Base-by-base conservation (phyloP, 768 basidiomycete species). In the Harrya chromipes region DNA sequence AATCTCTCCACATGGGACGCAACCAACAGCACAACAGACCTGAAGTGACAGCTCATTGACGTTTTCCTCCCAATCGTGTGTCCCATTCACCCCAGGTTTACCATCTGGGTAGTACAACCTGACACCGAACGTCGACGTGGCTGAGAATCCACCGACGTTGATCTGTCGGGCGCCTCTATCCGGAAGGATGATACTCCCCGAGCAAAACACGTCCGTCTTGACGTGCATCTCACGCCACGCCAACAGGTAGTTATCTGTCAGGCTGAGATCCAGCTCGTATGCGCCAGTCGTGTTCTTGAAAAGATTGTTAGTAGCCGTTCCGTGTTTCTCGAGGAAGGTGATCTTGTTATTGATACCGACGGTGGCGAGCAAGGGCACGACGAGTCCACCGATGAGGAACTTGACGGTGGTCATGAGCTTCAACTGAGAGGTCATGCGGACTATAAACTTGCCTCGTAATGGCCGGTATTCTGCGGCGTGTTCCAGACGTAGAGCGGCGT, bases 281-380 rank as follows among this genome's bases (percentile, higher is more conserved):
- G 86, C 87, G 10, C 87, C 88, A 16, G 89, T 88, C 4, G 83
- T 75, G 64, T 88, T 88, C 2, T 60, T 50, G 48, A 72, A 82
- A 6, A 6, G 4, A 27, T 79, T 79, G 49, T 74, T 74, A 20
- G 87, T 87, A 7, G 85, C 84, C 3, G 46, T 68, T 63, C 4
- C 6, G 6, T 23, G 23, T 23, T 90, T 91, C 66, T 91, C 88
- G 7, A 91, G 71, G 71, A 90, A 87, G 1, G 83, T 78, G 42
- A 90, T 83, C 61, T 90, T 91, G 73, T 85, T 83, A 71, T 90
- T 90, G 66, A 86, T 74, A 1, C 88, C 87, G 27, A 91, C 70
- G 0, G 88, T 90, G 4, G 85, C 81, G 27, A 89, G 78, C 48
- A 90, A 71, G 3, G 87, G 87, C 13, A 88, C 81, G 45, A 88